Percentiles rank a stretch among this genome's conserved stretches.
phyloP scores from a whole-genome alignment of 768 basidiomycete genomes.

The Lactifluus subvellereus region DNA sequence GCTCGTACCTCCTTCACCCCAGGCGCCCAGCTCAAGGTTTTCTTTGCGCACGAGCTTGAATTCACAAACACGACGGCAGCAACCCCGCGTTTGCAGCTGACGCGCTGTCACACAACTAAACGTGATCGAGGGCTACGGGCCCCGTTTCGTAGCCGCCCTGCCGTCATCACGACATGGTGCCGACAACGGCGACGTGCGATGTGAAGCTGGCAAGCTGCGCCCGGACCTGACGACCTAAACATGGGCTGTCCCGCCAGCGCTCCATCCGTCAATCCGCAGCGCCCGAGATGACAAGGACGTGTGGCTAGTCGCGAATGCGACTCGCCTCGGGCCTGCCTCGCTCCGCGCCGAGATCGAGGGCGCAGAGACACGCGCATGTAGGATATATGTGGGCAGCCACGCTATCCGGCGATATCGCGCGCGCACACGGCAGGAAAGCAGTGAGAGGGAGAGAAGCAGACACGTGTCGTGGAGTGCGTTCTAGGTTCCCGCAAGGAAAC shows the following conservation, averaged over 20 bases:
- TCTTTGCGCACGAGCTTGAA: conserved; percentile 58
- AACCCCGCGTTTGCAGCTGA: conserved; percentile 18
- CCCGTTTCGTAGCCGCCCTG: conserved; percentile 40
- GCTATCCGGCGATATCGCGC: conserved; percentile 12
- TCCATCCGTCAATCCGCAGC: conserved; percentile 38
- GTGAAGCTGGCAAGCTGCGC: conserved; percentile 25
- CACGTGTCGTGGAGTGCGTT: conserved; percentile 9
- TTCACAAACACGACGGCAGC: conserved; percentile 28
- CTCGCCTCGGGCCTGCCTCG: conserved; percentile 38
- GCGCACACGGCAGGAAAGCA: background rate
- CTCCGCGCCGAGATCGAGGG: conserved; percentile 50
- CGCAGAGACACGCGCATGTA: conserved; percentile 57
- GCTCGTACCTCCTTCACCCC: conserved; percentile 52
- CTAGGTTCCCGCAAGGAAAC: conserved; percentile 13
- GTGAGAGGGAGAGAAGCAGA: background rate
- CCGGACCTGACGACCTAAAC: conserved; percentile 41
- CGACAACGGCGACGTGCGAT: conserved; percentile 31
- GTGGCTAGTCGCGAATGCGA: conserved; percentile 44
- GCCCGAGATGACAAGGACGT: background rate
- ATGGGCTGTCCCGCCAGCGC: conserved; percentile 39
- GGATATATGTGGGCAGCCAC: conserved; percentile 48
- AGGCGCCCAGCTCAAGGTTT: conserved; percentile 59
- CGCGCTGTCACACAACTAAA: conserved; percentile 41
- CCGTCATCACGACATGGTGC: conserved; percentile 43
- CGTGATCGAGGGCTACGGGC: conserved; percentile 40